A percentile compares a stretch with the other conserved stretches of the same genome.
phyloP scores from a whole-genome alignment of 2,329 filamentous ascomycete genomes.

The Scedosporium apiospermum region DNA sequence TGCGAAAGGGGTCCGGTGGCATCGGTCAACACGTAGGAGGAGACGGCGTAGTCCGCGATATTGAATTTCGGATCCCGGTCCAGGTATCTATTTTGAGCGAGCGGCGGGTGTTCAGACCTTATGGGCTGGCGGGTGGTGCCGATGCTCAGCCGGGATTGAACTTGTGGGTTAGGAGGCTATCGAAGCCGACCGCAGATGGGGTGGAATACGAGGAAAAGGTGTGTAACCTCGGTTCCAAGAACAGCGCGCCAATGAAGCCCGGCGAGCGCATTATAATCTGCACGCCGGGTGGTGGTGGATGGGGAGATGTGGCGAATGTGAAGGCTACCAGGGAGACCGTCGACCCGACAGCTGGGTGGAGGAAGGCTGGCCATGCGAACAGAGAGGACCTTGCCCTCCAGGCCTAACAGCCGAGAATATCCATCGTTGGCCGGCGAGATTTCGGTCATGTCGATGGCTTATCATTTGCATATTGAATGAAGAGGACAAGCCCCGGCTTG shows the following conservation, averaged over 20 bases:
- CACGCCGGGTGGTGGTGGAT: slow-evolving; percentile 72
- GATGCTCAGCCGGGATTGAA: slow-evolving; percentile 75
- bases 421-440: too few species aligned
- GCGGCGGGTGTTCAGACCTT: slow-evolving; percentile 60
- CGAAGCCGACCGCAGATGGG: slow-evolving; percentile 35
- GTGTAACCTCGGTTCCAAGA: slow-evolving; percentile 71
- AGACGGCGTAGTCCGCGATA: slow-evolving; percentile 66
- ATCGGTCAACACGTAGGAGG: slow-evolving; percentile 58
- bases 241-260: slow-evolving; percentile 64
- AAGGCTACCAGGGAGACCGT: slow-evolving; percentile 39
- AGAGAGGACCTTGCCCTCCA: slow-evolving; percentile 52
- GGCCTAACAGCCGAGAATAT: slow-evolving; percentile 23
- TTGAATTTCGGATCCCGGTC: slow-evolving; percentile 69
- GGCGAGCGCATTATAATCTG: slow-evolving; percentile 70
- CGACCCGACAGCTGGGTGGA: slow-evolving; percentile 48
- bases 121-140: slow-evolving; percentile 70
- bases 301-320: slow-evolving; percentile 30
- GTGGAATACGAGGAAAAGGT: slow-evolving; percentile 46
- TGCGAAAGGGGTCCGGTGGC: slow-evolving; percentile 55
- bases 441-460: too few species aligned
- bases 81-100: slow-evolving; percentile 72
- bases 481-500: too few species aligned
- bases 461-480: too few species aligned
- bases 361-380: slow-evolving; percentile 45
- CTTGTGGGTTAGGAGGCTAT: slow-evolving; percentile 71